Conservation (phyloP, 2,329 filamentous ascomycete species). For the Xylariaceae sp. region DNA sequence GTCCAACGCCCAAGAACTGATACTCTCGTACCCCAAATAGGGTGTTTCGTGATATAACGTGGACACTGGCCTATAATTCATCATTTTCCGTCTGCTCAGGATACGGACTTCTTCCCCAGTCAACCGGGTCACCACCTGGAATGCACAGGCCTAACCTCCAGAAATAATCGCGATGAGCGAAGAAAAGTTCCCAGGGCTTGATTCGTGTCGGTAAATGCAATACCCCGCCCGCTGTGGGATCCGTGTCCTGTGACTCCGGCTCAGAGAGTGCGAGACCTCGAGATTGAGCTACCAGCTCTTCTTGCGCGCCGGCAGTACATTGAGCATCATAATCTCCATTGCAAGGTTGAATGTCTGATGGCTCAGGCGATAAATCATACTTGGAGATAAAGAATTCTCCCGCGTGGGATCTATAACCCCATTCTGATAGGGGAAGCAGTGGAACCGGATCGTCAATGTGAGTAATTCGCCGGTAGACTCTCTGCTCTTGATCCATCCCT, state of each 20-base stretch:
- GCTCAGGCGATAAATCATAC: slow-evolving; percentile 60
- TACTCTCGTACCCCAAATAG: not conserved
- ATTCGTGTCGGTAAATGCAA: slow-evolving; percentile 58
- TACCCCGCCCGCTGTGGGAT: slow-evolving; percentile 36
- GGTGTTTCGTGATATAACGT: not conserved
- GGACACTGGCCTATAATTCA: slow-evolving; percentile 33
- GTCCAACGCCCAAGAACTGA: no score
- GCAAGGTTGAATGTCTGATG: slow-evolving; percentile 68
- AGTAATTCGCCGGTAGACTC: slow-evolving; percentile 71
- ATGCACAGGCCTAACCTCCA: slow-evolving; percentile 88
- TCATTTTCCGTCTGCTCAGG: slow-evolving; percentile 33
- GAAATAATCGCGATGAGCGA: slow-evolving; percentile 95
- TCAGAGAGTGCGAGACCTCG: slow-evolving; percentile 19
- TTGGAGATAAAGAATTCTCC: slow-evolving; percentile 87
- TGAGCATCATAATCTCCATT: slow-evolving; percentile 63
- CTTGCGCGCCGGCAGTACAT: slow-evolving; percentile 65
- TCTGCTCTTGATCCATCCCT: slow-evolving; percentile 29
- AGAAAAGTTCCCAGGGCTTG: slow-evolving; percentile 88
- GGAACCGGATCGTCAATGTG: slow-evolving; percentile 86
- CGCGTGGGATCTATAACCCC: slow-evolving; percentile 81
- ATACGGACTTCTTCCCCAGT: slow-evolving; percentile 58
- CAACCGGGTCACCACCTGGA: slow-evolving; percentile 68
- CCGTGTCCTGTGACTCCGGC: slow-evolving; percentile 18
- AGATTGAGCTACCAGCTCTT: slow-evolving; percentile 25
- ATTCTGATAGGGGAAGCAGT: slow-evolving; percentile 77